These are phyloP conservation scores for Berkeleyomyces basicola DNA, from an alignment of 2,329 filamentous ascomycete genomes.

Conservation along the genomic window DNA sequence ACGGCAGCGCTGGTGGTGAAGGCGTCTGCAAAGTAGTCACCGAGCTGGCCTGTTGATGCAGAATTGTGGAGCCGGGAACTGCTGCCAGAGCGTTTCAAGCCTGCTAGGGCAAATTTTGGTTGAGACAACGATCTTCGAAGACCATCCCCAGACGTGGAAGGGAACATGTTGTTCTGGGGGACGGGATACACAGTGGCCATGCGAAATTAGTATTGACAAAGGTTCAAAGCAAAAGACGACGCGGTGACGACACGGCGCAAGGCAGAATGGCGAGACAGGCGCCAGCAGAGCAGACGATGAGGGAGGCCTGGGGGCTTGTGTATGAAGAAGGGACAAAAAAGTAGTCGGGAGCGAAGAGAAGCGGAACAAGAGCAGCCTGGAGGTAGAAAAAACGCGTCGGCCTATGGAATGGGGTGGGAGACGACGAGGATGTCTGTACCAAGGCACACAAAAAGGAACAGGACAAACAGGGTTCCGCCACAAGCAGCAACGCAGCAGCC, in stretches of 20 bases:
- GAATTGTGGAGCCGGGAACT: slow-evolving; percentile 6
- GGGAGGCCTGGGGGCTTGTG: slow-evolving; percentile 17
- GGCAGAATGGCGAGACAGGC: slow-evolving; percentile 18
- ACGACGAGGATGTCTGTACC: slow-evolving; percentile 22
- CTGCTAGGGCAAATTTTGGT: slow-evolving; percentile 8
- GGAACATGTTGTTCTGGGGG: slow-evolving; percentile 8
- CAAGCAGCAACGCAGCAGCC: slow-evolving; percentile 18
- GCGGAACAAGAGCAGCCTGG: not conserved
- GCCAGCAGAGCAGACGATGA: not conserved
- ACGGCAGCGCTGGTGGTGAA: slow-evolving; percentile 2
- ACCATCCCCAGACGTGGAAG: slow-evolving; percentile 5
- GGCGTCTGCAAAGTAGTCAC: slow-evolving; percentile 7
- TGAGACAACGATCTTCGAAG: slow-evolving; percentile 10
- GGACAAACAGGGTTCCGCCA: not conserved
- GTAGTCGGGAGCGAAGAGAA: slow-evolving; percentile 25
- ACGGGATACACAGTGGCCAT: slow-evolving; percentile 6
- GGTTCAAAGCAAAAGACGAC: not conserved
- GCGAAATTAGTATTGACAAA: not conserved
- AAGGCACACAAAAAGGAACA: not conserved
- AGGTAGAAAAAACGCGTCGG: not conserved
- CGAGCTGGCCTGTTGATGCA: slow-evolving; percentile 6
- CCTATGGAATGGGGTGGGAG: slow-evolving; percentile 20
- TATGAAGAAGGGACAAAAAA: slow-evolving; percentile 19
- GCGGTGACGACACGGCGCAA: slow-evolving; percentile 10
- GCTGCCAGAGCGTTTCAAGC: slow-evolving; percentile 9